Conservation (phyloP, 2,329 filamentous ascomycete species). For the Scedosporium aurantiacum region DNA sequence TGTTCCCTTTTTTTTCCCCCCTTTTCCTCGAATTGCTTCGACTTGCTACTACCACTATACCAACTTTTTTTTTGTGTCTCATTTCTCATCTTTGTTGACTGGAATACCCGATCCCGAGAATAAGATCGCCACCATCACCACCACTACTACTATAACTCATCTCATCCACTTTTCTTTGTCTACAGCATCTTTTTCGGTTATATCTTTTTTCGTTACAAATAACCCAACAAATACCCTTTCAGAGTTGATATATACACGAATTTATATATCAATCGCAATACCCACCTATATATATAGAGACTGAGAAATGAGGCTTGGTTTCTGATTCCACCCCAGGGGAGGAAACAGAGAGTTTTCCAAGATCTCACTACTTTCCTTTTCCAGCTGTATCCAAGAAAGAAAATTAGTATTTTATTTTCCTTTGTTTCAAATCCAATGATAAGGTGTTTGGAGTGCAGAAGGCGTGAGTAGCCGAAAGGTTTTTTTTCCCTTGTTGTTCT, state of each 20-base stretch:
- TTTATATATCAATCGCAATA: background rate
- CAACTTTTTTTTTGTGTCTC: constrained; percentile 3
- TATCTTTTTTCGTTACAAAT: background rate
- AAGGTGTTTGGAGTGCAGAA: background rate
- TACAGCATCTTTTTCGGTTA: background rate
- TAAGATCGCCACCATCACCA: background rate
- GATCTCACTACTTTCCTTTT: background rate
- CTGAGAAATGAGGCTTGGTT: background rate
- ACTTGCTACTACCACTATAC: background rate
- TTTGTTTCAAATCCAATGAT: too few relatives aligned
- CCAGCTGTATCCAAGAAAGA: too few relatives aligned
- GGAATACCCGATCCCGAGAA: background rate
- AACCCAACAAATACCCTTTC: background rate
- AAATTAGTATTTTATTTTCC: background rate
- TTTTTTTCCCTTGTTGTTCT: background rate
- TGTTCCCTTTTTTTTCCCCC: background rate
- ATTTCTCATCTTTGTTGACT: constrained; percentile 7
- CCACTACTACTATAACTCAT: constrained; percentile 1
- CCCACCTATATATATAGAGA: constrained; percentile 1
- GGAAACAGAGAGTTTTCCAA: background rate
- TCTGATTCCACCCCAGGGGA: background rate
- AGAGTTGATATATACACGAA: background rate
- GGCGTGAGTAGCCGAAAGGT: background rate
- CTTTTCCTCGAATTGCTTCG: background rate
- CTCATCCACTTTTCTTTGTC: constrained; percentile 1